Evolutionary conservation across 805 yeast genomes (phyloP).

Genomic region (Kuraishia piskuri): DNA sequence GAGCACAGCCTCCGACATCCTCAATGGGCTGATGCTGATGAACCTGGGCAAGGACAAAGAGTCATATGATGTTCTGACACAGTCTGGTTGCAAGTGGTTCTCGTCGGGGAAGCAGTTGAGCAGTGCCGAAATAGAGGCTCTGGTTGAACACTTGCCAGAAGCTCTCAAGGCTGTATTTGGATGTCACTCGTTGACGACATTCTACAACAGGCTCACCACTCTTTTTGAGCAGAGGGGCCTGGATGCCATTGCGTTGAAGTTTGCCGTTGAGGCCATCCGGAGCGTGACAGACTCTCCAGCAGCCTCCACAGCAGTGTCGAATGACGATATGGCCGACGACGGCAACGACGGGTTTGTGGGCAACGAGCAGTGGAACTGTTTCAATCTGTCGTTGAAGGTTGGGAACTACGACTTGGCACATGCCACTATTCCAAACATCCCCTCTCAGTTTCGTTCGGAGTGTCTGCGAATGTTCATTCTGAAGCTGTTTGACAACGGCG

Average conservation of each 20-base stretch:
- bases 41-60: constrained; percentile 14
- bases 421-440: constrained; percentile 18
- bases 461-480: constrained; percentile 26
- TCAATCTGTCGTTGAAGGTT: constrained; percentile 21
- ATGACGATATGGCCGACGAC: constrained; percentile 10
- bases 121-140: not conserved
- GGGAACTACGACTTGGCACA: constrained; percentile 21
- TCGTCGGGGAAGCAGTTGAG: constrained; percentile 7
- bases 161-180: constrained; percentile 17
- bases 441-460: constrained; percentile 13
- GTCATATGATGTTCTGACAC: constrained; percentile 22
- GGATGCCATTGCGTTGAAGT: constrained; percentile 26
- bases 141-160: not conserved
- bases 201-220: constrained; percentile 27
- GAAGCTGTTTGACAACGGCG: constrained; percentile 28
- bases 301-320: constrained; percentile 1
- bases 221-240: constrained; percentile 23
- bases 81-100: constrained; percentile 19
- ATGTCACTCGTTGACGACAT: constrained; percentile 21
- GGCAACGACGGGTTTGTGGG: constrained; percentile 11
- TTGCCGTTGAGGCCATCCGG: constrained; percentile 15
- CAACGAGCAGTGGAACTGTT: constrained; percentile 11
- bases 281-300: constrained; percentile 5
- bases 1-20: constrained; percentile 10
- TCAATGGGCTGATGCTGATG: constrained; percentile 20